These are phyloP conservation scores for Volvox carteri DNA, from an alignment of 163 green algal species.

Conservation along the genomic window DNA sequence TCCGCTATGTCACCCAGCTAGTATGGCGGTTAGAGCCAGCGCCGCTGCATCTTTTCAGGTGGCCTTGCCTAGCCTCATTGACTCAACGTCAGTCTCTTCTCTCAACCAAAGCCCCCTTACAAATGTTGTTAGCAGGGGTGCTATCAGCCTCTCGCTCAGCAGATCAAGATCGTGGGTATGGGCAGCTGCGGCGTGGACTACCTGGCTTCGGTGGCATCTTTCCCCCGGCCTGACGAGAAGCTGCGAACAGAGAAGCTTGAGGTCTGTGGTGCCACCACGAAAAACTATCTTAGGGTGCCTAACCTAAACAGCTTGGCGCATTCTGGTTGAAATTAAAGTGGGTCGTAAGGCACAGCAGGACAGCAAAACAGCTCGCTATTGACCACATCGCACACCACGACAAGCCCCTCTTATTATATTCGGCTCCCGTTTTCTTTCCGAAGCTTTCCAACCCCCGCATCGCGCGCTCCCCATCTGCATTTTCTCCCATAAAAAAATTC, in stretches of 20 bases:
- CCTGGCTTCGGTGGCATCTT: constrained; percentile 88
- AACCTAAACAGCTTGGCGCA: too few relatives aligned
- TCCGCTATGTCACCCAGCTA: neutral
- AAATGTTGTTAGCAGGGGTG: constrained; percentile 40
- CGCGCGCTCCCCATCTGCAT: too few relatives aligned
- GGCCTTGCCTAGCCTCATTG: too few relatives aligned
- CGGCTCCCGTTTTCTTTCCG: too few relatives aligned
- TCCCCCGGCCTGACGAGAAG: constrained; percentile 95
- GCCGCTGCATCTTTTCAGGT: neutral
- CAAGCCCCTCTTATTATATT: too few relatives aligned
- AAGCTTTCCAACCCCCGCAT: too few relatives aligned
- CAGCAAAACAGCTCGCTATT: too few relatives aligned
- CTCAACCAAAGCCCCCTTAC: too few relatives aligned
- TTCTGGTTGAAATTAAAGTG: too few relatives aligned
- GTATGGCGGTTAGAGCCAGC: neutral
- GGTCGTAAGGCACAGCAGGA: too few relatives aligned
- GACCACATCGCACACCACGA: too few relatives aligned
- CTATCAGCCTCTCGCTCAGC: constrained; percentile 6
- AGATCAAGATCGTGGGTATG: constrained; percentile 87
- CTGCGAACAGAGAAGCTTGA: constrained; percentile 92
- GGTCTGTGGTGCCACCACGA: constrained; percentile 56
- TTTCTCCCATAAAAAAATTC: too few relatives aligned
- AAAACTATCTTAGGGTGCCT: neutral
- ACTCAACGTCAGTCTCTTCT: neutral
- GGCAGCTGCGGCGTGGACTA: constrained; percentile 94